Percentiles rank a stretch among this genome's conserved stretches.
These are phyloP conservation scores for Dorcoceras hygrometricum DNA, from an alignment of 257 asterid genomes.

Conservation along the genomic window DNA sequence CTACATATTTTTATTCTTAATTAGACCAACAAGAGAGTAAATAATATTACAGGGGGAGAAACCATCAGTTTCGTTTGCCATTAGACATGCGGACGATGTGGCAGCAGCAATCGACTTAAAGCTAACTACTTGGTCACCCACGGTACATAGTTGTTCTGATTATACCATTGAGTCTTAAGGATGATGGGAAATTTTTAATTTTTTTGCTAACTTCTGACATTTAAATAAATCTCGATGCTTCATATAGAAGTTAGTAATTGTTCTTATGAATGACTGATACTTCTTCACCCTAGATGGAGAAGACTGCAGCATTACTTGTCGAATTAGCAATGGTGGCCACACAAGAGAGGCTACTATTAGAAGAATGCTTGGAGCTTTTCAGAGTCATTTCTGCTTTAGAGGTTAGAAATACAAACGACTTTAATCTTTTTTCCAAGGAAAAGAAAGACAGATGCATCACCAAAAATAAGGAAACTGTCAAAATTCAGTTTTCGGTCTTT, in stretches of 20 bases:
- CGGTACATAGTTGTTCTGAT: constrained; percentile 30
- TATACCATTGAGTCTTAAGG: neutral
- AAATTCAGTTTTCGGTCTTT: no score
- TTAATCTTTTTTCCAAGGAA: no score
- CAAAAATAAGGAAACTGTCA: no score
- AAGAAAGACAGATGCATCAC: no score
- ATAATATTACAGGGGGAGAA: constrained; percentile 49
- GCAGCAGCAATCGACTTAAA: constrained; percentile 43
- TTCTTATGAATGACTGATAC: neutral
- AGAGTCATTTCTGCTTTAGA: constrained; percentile 47
- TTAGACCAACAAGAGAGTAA: neutral
- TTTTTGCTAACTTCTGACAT: neutral
- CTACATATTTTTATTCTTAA: no score
- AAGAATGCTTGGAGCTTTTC: constrained; percentile 79
- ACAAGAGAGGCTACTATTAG: constrained; percentile 67
- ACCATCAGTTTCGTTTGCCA: constrained; percentile 33
- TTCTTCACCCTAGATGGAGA: constrained; percentile 34
- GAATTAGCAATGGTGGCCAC: constrained; percentile 59
- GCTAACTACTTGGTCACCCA: constrained; percentile 35
- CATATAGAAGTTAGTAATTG: neutral
- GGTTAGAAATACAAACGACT: constrained; percentile 32
- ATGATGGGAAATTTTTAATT: neutral
- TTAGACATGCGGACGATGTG: constrained; percentile 58
- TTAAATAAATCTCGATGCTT: neutral
- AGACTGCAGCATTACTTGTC: constrained; percentile 32